Evolutionary conservation across 306 rosid species (phyloP).

Genomic region (Biancaea sappan): DNA sequence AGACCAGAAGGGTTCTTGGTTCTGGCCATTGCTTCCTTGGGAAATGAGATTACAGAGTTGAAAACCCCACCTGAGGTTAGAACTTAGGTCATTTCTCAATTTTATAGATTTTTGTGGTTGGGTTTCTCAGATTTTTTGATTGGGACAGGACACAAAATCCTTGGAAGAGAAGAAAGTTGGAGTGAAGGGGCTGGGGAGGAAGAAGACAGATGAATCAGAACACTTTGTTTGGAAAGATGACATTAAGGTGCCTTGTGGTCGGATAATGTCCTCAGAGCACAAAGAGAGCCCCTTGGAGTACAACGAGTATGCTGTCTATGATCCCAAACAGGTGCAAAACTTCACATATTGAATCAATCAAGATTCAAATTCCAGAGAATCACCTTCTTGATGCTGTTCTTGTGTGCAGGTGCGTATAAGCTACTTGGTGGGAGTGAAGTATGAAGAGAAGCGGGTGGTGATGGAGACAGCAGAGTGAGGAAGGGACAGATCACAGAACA

Average conservation of each 20-base stretch:
- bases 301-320: slow-evolving; percentile 75
- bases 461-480: slow-evolving; percentile 52
- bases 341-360: too few species aligned
- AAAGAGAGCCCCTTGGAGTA: slow-evolving; percentile 71
- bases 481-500: background rate
- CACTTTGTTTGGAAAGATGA: slow-evolving; percentile 81
- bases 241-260: slow-evolving; percentile 80
- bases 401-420: slow-evolving; percentile 61
- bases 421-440: slow-evolving; percentile 79
- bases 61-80: slow-evolving; percentile 59
- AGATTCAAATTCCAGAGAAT: too few species aligned
- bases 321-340: slow-evolving; percentile 66
- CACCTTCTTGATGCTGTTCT: too few species aligned
- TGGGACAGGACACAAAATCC: slow-evolving; percentile 58
- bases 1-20: slow-evolving; percentile 88
- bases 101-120: background rate
- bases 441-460: slow-evolving; percentile 58
- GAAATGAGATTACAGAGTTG: slow-evolving; percentile 51
- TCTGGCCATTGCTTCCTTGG: slow-evolving; percentile 81
- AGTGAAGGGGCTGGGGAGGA: slow-evolving; percentile 72
- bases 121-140: background rate
- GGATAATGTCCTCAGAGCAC: slow-evolving; percentile 57
- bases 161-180: slow-evolving; percentile 67
- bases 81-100: background rate
- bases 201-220: slow-evolving; percentile 76